These are phyloP conservation scores for Striga hermonthica DNA, from an alignment of 305 asterid species.

Conservation along the genomic window DNA sequence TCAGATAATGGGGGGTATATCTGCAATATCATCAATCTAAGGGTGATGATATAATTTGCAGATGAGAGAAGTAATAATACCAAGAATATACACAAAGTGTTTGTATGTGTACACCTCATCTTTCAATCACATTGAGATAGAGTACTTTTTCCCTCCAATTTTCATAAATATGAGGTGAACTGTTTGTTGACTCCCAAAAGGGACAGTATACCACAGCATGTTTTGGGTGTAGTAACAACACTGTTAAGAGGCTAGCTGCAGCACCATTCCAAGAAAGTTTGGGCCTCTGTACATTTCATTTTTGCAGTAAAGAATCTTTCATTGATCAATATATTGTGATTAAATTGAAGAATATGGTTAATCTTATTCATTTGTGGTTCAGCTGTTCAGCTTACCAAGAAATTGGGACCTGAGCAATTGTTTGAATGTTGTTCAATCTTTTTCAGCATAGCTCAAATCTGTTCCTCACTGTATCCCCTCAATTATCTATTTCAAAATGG, in stretches of 20 bases:
- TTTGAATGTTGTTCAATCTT: not conserved
- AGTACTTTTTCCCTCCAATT: not conserved
- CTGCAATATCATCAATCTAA: too few species aligned
- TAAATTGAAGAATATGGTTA: not conserved
- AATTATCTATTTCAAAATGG: not conserved
- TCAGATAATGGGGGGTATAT: too few species aligned
- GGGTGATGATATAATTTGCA: too few species aligned
- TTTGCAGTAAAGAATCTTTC: not conserved
- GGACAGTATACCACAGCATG: too few species aligned
- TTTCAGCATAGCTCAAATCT: not conserved
- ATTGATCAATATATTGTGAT: not conserved
- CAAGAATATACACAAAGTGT: too few species aligned
- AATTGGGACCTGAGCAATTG: not conserved
- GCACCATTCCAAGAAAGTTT: not conserved
- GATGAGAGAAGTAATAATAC: too few species aligned
- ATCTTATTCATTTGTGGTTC: not conserved
- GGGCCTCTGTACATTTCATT: not conserved
- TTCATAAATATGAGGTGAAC: not conserved
- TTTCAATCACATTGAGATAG: not conserved
- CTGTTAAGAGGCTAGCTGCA: not conserved
- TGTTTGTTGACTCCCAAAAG: not conserved
- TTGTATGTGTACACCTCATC: not conserved
- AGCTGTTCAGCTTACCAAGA: not conserved
- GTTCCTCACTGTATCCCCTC: not conserved
- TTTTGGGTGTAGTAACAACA: too few species aligned